phyloP scores from a whole-genome alignment of 2,329 filamentous ascomycete species.

The Hansfordia pulvinata region DNA sequence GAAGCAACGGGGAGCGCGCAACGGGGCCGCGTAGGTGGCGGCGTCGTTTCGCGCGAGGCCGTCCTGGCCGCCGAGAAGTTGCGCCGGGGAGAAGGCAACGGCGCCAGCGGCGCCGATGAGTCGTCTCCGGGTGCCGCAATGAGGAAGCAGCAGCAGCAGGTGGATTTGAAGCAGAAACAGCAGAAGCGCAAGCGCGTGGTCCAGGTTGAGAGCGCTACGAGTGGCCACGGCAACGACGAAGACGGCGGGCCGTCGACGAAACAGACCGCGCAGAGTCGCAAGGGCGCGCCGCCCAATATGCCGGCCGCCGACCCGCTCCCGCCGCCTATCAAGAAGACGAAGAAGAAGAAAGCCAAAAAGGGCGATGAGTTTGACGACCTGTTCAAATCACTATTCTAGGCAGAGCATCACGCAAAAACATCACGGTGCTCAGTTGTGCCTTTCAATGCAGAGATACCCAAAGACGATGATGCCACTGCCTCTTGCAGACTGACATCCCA shows the following conservation, averaged over 20 bases:
- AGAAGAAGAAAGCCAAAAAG: conserved; percentile 3
- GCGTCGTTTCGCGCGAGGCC: conserved; percentile 12
- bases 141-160: not conserved
- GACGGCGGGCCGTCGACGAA: too few relatives aligned
- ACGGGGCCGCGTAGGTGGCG: conserved; percentile 3
- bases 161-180: not conserved
- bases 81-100: conserved; percentile 1
- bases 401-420: too few relatives aligned
- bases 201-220: too few relatives aligned
- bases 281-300: too few relatives aligned
- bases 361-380: conserved; percentile 59
- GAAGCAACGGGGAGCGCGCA: not conserved
- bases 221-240: too few relatives aligned
- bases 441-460: too few relatives aligned
- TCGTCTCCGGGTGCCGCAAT: not conserved
- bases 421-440: too few relatives aligned
- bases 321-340: conserved; percentile 1
- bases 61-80: conserved; percentile 4
- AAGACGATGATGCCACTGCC: too few relatives aligned
- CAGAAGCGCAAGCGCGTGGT: conserved; percentile 5
- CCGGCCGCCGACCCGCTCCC: not conserved
- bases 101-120: not conserved
- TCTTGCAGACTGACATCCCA: too few relatives aligned
- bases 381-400: conserved; percentile 49
- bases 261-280: too few relatives aligned